Percentiles rank a stretch among this genome's conserved stretches.
These are phyloP conservation scores for Capsicum rhomboideum DNA, from an alignment of 257 asterid genomes.

Conservation along the genomic window DNA sequence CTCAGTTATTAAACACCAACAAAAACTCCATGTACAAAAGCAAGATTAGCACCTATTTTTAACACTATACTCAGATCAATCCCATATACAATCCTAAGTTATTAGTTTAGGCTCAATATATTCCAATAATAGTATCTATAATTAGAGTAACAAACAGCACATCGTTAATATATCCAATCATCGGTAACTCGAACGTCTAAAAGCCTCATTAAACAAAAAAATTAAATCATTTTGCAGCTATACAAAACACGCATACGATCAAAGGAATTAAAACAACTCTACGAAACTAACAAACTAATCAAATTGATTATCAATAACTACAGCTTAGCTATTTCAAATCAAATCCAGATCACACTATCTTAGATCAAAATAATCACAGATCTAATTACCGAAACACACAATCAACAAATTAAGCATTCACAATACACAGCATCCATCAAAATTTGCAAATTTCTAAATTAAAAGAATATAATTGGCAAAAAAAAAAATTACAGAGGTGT, in stretches of 20 bases:
- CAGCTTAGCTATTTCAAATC: neutral
- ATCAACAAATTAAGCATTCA: neutral
- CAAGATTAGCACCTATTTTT: neutral
- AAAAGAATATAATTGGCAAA: too few species aligned
- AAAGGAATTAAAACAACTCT: neutral
- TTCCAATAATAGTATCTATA: too few species aligned
- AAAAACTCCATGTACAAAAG: neutral
- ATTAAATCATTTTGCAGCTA: neutral
- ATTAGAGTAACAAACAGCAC: too few species aligned
- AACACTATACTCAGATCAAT: neutral
- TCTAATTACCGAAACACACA: neutral
- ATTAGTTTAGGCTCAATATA: neutral
- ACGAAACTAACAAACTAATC: neutral
- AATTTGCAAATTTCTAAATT: neutral
- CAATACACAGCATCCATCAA: neutral
- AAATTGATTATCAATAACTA: neutral
- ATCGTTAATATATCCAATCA: neutral
- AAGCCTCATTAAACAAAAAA: neutral
- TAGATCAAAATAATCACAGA: neutral
- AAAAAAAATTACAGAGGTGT: neutral
- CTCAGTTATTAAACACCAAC: neutral
- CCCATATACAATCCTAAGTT: neutral
- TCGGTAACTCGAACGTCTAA: neutral
- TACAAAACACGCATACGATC: neutral
- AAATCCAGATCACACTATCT: neutral